Conservation (phyloP, 2,329 filamentous ascomycete species). For the Pleoardoris graminearum region DNA sequence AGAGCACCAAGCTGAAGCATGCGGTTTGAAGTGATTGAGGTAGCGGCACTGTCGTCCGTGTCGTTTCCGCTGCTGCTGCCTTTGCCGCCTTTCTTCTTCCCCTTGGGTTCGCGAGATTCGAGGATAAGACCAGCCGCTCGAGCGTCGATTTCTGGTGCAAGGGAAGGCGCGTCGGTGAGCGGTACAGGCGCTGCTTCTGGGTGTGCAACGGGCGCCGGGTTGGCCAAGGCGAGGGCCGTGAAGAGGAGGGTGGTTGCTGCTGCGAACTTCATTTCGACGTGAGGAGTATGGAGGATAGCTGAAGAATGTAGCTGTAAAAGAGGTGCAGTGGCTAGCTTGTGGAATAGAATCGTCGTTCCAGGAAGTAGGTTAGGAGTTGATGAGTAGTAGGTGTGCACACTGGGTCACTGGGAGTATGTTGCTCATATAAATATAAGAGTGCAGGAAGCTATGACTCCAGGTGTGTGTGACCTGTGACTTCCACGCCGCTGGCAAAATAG, state of each 20-base stretch:
- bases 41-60: conserved; percentile 22
- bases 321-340: neutral
- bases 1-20: conserved; percentile 30
- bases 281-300: neutral
- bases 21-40: conserved; percentile 23
- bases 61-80: conserved; percentile 11
- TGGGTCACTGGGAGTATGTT: neutral
- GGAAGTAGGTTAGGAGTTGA: neutral
- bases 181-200: conserved; percentile 13
- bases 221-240: conserved; percentile 32
- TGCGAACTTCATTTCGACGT: conserved; percentile 32
- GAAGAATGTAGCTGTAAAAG: neutral
- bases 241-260: conserved; percentile 27
- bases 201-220: conserved; percentile 27
- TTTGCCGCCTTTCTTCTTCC: conserved; percentile 9
- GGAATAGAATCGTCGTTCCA: neutral
- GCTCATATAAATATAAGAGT: neutral
- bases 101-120: conserved; percentile 24
- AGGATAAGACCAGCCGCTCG: conserved; percentile 20
- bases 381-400: neutral
- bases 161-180: conserved; percentile 5
- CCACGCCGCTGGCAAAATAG: neutral
- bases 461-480: neutral
- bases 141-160: conserved; percentile 17
- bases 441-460: neutral